Conservation (phyloP, 768 basidiomycete genomes). For the Mycena venus region DNA sequence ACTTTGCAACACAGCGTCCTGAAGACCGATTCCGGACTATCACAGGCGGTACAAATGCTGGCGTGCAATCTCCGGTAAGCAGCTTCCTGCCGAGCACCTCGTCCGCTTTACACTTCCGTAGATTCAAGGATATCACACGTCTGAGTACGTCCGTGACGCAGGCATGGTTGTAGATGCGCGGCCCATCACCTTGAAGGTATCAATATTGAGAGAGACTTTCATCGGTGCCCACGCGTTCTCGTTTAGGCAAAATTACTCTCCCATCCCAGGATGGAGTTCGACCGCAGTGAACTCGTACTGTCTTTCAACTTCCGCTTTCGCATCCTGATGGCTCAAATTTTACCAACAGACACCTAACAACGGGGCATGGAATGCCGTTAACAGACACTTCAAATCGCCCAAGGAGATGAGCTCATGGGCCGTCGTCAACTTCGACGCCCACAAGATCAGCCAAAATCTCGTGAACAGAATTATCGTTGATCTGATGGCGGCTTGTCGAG, state of each 20-base stretch:
- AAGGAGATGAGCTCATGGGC: slow-evolving; percentile 37
- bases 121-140: slow-evolving; percentile 36
- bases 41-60: slow-evolving; percentile 35
- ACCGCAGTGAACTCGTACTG: not conserved
- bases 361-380: slow-evolving; percentile 46
- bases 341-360: slow-evolving; percentile 39
- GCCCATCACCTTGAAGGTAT: slow-evolving; percentile 31
- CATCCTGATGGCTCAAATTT: not conserved
- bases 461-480: not conserved
- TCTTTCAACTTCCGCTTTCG: not conserved
- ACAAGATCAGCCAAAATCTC: not conserved
- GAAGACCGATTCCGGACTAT: slow-evolving; percentile 56
- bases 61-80: slow-evolving; percentile 15
- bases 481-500: slow-evolving; percentile 12
- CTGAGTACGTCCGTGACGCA: slow-evolving; percentile 54
- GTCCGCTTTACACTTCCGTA: not conserved
- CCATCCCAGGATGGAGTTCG: slow-evolving; percentile 33
- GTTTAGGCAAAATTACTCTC: slow-evolving; percentile 30
- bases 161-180: slow-evolving; percentile 49
- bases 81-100: not conserved
- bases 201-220: not conserved
- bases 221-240: not conserved
- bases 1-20: slow-evolving; percentile 64
- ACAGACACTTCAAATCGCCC: slow-evolving; percentile 32
- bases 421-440: slow-evolving; percentile 29